Evolutionary conservation across 352 stramenopile species (phyloP).

Genomic region (Phytophthora ramorum): DNA sequence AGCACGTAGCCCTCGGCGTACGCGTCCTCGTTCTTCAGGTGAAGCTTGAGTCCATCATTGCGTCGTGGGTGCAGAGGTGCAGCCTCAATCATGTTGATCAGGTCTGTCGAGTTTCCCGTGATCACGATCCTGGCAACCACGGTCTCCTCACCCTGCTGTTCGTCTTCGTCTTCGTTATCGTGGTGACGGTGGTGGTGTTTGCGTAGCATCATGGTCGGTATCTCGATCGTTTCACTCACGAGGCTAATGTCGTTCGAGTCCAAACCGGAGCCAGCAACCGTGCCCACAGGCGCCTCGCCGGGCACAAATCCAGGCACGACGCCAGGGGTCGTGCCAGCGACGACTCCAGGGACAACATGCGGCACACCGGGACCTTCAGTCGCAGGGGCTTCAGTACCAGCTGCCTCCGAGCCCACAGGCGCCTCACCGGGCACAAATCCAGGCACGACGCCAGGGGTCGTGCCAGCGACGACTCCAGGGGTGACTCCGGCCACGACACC

Average conservation of each 20-base stretch:
- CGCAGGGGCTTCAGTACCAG: not conserved
- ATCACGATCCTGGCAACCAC: conserved; percentile 63
- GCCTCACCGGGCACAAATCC: conserved; percentile 8
- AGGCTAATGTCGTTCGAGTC: conserved; percentile 25
- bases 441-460: not conserved
- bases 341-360: conserved; percentile 1
- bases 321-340: not conserved
- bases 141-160: conserved; percentile 22
- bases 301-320: not conserved
- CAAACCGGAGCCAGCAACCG: conserved; percentile 6
- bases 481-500: too few relatives aligned
- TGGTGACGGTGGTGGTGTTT: conserved; percentile 35
- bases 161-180: conserved; percentile 24
- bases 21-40: conserved; percentile 65
- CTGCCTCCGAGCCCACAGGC: conserved; percentile 1
- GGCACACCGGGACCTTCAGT: conserved; percentile 5
- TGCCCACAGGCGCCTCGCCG: conserved; percentile 10
- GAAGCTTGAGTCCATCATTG: conserved; percentile 54
- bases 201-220: conserved; percentile 45
- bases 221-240: conserved; percentile 33
- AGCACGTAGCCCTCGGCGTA: conserved; percentile 56
- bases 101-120: conserved; percentile 59
- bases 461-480: not conserved
- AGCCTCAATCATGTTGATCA: conserved; percentile 60
- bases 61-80: conserved; percentile 42